Conservation (phyloP, 2,329 filamentous ascomycete species). For the Claviceps citrina region DNA sequence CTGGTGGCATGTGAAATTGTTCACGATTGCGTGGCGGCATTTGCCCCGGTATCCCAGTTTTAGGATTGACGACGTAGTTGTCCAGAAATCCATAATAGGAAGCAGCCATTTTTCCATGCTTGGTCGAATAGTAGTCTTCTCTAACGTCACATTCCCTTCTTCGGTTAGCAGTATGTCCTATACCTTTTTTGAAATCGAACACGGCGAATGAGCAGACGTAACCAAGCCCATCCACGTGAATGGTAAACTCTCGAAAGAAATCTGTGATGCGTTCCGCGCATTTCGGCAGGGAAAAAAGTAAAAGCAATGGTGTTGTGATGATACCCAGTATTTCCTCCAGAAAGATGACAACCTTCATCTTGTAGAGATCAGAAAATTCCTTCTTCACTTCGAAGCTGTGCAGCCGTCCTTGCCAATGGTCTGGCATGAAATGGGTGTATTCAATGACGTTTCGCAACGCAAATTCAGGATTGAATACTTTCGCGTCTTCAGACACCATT, state of each 20-base stretch:
- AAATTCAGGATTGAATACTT: slow-evolving; percentile 83
- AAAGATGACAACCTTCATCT: slow-evolving; percentile 84
- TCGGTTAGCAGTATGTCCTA: slow-evolving; percentile 28
- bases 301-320: slow-evolving; percentile 75
- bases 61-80: slow-evolving; percentile 68
- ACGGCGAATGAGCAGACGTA: slow-evolving; percentile 96
- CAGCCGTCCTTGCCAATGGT: slow-evolving; percentile 76
- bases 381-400: slow-evolving; percentile 86
- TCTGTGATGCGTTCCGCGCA: slow-evolving; percentile 89
- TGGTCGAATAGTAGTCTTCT: slow-evolving; percentile 85
- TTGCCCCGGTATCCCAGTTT: slow-evolving; percentile 47
- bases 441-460: slow-evolving; percentile 79
- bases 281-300: slow-evolving; percentile 72
- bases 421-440: slow-evolving; percentile 82
- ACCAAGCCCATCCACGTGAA: slow-evolving; percentile 89
- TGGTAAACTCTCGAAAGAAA: slow-evolving; percentile 94
- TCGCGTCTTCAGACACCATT: slow-evolving; percentile 71
- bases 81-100: slow-evolving; percentile 92
- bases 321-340: slow-evolving; percentile 85
- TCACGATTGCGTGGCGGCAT: slow-evolving; percentile 35
- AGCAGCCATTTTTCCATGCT: slow-evolving; percentile 96
- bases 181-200: slow-evolving; percentile 85
- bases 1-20: slow-evolving; percentile 59
- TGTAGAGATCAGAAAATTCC: slow-evolving; percentile 82
- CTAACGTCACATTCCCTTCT: slow-evolving; percentile 46